Conservation (phyloP, 75 land plant genomes). For the Sequoia sempervirens region DNA sequence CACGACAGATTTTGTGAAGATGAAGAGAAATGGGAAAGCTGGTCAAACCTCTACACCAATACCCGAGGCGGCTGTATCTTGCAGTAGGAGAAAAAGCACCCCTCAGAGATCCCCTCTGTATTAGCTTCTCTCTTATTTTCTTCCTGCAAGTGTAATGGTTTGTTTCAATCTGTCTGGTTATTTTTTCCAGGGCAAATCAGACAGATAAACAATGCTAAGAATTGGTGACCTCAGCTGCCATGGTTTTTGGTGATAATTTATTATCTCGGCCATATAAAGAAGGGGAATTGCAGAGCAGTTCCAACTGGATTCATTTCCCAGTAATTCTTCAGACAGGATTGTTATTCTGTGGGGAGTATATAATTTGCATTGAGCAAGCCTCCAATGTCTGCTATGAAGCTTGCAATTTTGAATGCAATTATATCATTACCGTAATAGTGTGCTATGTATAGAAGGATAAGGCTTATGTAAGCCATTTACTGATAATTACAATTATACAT, state of each 20-base stretch:
- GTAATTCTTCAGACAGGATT: conserved; percentile 2
- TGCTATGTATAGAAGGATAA: not conserved
- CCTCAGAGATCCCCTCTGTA: conserved; percentile 84
- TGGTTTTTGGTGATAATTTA: conserved; percentile 4
- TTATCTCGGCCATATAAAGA: conserved; percentile 4
- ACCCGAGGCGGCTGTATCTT: conserved; percentile 16
- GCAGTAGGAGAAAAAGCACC: conserved; percentile 75
- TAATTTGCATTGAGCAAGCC: conserved; percentile 4
- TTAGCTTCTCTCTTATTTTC: not conserved
- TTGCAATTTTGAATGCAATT: conserved; percentile 6
- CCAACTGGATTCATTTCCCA: not conserved
- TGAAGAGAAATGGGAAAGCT: conserved; percentile 16
- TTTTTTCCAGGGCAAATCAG: conserved; percentile 2
- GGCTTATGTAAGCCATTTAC: conserved; percentile 3
- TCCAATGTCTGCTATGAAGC: not conserved
- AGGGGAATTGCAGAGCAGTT: conserved; percentile 1
- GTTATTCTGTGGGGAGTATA: not conserved
- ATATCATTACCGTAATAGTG: not conserved
- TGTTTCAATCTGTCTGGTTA: not conserved
- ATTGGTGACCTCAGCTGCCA: not conserved
- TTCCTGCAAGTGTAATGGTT: not conserved
- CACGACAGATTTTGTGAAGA: conserved; percentile 12
- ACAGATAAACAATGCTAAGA: not conserved
- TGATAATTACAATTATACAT: conserved; percentile 6
- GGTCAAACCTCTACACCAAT: conserved; percentile 16